Conservation (phyloP, 257 asterid species). For the Anisodus tanguticus region DNA sequence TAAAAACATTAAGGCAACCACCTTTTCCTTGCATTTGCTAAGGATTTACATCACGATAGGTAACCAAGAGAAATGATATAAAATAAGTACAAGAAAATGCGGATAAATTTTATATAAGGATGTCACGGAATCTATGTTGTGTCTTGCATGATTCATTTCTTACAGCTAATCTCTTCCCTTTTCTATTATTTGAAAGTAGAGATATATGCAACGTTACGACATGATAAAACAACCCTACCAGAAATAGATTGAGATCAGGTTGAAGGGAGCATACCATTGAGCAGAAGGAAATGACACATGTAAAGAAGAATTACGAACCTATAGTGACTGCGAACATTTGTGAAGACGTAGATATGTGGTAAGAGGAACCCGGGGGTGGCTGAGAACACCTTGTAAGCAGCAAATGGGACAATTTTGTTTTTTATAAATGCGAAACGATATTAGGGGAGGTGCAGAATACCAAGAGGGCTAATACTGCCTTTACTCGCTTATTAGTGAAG, state of each 20-base stretch:
- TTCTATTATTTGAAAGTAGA: conserved; percentile 15
- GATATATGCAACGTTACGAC: background rate
- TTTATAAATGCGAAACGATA: background rate
- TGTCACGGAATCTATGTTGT: background rate
- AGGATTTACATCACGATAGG: background rate
- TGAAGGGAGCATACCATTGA: background rate
- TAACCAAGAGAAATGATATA: background rate
- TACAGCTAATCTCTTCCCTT: background rate
- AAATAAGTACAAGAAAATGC: background rate
- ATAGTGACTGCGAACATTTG: background rate
- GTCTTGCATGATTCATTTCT: conserved; percentile 6
- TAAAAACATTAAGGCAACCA: background rate
- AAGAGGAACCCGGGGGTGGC: background rate
- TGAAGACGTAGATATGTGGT: background rate
- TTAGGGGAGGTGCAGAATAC: background rate
- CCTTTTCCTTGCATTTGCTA: background rate
- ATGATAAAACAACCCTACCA: background rate
- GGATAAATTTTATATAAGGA: background rate
- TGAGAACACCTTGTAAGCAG: conserved; percentile 3
- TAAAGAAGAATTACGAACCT: background rate
- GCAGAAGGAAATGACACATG: conserved; percentile 5
- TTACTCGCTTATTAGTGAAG: background rate
- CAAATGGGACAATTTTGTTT: background rate
- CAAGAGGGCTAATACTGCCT: conserved; percentile 13
- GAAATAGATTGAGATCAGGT: conserved; percentile 3